Conservation (phyloP, 768 basidiomycete genomes). For the Candolleomyces eurysporus region DNA sequence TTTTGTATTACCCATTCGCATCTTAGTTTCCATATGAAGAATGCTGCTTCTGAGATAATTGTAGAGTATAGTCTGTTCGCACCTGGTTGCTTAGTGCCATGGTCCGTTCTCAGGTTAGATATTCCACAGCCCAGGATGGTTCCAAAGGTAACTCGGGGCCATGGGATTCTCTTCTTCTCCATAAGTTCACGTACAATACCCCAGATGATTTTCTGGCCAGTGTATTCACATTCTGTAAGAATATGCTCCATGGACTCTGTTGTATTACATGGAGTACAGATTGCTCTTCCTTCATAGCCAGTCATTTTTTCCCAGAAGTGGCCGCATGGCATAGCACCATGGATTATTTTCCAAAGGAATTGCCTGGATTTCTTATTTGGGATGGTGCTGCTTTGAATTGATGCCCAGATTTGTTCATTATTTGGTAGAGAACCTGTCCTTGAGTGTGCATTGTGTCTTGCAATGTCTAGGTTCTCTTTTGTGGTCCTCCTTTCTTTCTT, state of each 20-base stretch:
- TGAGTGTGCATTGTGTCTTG: background rate
- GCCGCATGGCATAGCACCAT: conserved; percentile 1
- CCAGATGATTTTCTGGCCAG: conserved; percentile 1
- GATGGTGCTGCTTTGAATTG: background rate
- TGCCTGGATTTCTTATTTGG: background rate
- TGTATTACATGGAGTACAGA: background rate
- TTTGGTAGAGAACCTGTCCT: background rate
- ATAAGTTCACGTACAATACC: background rate
- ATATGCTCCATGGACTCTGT: background rate
- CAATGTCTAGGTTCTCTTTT: background rate
- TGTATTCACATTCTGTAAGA: background rate
- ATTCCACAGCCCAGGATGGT: background rate
- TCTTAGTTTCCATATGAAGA: background rate
- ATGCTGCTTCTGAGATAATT: background rate
- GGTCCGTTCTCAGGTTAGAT: background rate
- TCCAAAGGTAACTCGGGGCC: background rate
- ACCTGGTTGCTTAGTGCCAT: background rate
- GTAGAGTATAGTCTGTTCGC: background rate
- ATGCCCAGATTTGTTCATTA: background rate
- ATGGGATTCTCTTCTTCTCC: background rate
- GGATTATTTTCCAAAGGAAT: conserved; percentile 4
- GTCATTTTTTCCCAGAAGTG: background rate
- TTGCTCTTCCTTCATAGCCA: background rate
- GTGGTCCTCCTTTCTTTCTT: background rate
- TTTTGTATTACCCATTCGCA: background rate